A percentile compares a stretch with the other conserved stretches of the same genome.
Evolutionary conservation across 2,329 filamentous ascomycete species (phyloP).

Genomic region (Xylaria hypoxylon): DNA sequence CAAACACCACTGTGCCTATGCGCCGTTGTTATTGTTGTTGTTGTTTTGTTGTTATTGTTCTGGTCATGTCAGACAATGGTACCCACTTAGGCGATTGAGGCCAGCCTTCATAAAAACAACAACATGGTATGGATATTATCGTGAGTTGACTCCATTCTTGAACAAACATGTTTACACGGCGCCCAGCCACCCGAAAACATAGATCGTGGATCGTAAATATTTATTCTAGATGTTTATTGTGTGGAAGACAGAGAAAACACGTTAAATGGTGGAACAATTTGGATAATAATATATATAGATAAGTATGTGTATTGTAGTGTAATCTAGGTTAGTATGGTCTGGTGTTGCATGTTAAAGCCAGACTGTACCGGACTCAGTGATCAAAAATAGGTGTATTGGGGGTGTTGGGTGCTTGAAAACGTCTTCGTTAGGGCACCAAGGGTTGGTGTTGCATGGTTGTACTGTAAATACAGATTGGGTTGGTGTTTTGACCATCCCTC

Average conservation of each 20-base stretch:
- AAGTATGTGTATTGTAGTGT: no score
- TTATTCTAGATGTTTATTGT: neutral
- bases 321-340: neutral
- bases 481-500: slow-evolving; percentile 12
- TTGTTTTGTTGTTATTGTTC: slow-evolving; percentile 48
- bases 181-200: slow-evolving; percentile 27
- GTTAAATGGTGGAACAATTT: neutral
- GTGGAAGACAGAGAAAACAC: neutral
- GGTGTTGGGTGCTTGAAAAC: neutral
- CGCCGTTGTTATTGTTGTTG: slow-evolving; percentile 42
- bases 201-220: slow-evolving; percentile 3
- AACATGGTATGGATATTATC: slow-evolving; percentile 28
- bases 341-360: neutral
- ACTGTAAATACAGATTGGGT: slow-evolving; percentile 7
- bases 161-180: slow-evolving; percentile 24
- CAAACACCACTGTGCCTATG: slow-evolving; percentile 14
- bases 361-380: neutral
- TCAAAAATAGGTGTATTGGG: slow-evolving; percentile 2
- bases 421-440: neutral
- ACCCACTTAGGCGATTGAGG: slow-evolving; percentile 33
- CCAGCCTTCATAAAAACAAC: slow-evolving; percentile 31
- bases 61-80: slow-evolving; percentile 38
- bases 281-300: neutral
- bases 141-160: slow-evolving; percentile 32
- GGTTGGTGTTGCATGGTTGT: neutral